These are phyloP conservation scores for Arabidopsis suecica DNA, from an alignment of 345 rosid genomes.

Conservation along the genomic window DNA sequence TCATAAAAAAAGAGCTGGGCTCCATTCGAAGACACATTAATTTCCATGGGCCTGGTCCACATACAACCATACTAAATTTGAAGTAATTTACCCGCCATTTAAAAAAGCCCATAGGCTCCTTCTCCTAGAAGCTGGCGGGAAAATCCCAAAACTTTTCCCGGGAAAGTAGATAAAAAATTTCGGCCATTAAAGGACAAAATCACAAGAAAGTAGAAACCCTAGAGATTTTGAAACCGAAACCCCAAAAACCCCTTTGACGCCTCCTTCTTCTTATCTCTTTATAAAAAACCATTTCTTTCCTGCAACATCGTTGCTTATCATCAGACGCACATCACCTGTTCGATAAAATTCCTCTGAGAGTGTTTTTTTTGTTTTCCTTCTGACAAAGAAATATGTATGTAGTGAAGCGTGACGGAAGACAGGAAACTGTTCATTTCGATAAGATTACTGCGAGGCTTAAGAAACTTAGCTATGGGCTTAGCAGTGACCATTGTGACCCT, in stretches of 20 bases:
- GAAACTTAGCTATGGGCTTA: constrained; percentile 94
- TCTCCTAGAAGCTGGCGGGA: constrained; percentile 47
- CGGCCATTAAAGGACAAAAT: constrained; percentile 26
- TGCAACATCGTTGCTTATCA: background rate
- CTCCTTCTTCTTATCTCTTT: constrained; percentile 27
- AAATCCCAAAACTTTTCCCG: constrained; percentile 32
- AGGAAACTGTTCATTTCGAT: constrained; percentile 93
- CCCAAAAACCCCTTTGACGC: constrained; percentile 7
- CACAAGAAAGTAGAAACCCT: constrained; percentile 27
- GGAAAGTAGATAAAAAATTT: constrained; percentile 15
- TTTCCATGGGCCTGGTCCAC: constrained; percentile 35
- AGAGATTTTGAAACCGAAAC: constrained; percentile 17
- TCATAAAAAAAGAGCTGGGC: background rate
- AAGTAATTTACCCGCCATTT: constrained; percentile 25
- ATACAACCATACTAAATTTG: background rate
- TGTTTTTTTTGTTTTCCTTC: background rate
- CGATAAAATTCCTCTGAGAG: constrained; percentile 11
- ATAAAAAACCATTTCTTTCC: constrained; percentile 11
- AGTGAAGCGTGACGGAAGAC: constrained; percentile 89
- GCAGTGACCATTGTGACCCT: constrained; percentile 92
- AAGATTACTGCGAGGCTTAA: constrained; percentile 95
- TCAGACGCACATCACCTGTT: background rate
- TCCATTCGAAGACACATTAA: background rate
- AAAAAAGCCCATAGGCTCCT: constrained; percentile 25
- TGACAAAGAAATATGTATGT: constrained; percentile 68